These are phyloP conservation scores for Lachnellula occidentalis DNA, from an alignment of 2,329 filamentous ascomycete species.

Conservation along the genomic window DNA sequence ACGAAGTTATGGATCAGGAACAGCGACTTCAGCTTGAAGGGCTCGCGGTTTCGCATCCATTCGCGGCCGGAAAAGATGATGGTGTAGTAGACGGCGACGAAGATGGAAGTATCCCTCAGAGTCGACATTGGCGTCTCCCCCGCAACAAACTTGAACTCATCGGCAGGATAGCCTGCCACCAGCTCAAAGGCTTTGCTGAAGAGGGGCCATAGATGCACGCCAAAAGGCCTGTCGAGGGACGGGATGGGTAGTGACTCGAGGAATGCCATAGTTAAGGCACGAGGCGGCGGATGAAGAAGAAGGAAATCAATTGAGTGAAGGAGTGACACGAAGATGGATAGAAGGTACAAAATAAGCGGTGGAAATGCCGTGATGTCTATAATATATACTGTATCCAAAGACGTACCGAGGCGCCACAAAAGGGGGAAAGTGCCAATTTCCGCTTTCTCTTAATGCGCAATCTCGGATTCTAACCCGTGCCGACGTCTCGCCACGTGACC, in stretches of 20 bases:
- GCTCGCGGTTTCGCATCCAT: conserved; percentile 78
- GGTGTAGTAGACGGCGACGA: conserved; percentile 84
- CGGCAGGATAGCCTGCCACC: conserved; percentile 73
- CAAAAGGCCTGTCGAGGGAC: conserved; percentile 86
- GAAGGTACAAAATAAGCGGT: too few relatives aligned
- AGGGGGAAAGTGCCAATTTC: too few relatives aligned
- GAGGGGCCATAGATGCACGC: conserved; percentile 85
- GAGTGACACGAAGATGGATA: too few relatives aligned
- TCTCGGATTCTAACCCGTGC: too few relatives aligned
- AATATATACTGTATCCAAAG: too few relatives aligned
- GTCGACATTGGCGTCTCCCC: conserved; percentile 88
- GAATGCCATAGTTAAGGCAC: conserved; percentile 1
- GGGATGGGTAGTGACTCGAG: conserved; percentile 59
- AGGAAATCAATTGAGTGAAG: too few relatives aligned
- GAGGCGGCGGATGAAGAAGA: too few relatives aligned
- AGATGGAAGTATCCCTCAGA: conserved; percentile 71
- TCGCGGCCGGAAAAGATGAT: conserved; percentile 91
- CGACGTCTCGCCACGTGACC: too few relatives aligned
- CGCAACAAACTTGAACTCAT: conserved; percentile 77
- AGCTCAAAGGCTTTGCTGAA: conserved; percentile 82
- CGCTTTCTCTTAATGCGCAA: too few relatives aligned
- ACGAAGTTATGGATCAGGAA: conserved; percentile 98
- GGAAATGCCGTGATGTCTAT: too few relatives aligned
- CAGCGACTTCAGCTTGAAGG: conserved; percentile 79
- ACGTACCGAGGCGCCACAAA: too few relatives aligned